Conservation (phyloP, 129 eudicot species). For the Daucus carota region DNA sequence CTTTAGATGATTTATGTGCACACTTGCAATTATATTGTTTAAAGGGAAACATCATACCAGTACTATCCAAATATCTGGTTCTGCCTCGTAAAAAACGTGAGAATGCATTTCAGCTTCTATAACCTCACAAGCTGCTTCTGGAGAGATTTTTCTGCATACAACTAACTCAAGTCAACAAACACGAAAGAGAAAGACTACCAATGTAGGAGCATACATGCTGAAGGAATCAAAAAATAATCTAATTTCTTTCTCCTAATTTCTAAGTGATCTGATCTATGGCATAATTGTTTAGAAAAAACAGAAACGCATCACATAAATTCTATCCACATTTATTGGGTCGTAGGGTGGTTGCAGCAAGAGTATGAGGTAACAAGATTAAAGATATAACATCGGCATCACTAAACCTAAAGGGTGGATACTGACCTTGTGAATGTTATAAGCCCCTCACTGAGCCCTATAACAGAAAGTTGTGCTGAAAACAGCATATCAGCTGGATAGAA, state of each 20-base stretch:
- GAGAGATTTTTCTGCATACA: constrained; percentile 76
- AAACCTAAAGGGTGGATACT: neutral
- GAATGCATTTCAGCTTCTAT: constrained; percentile 96
- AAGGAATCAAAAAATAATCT: neutral
- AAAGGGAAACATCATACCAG: constrained; percentile 44
- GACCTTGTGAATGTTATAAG: constrained; percentile 96
- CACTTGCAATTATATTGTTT: neutral
- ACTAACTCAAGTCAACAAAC: constrained; percentile 8
- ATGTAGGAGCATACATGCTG: neutral
- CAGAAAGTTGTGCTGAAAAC: constrained; percentile 73
- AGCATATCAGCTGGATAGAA: constrained; percentile 83
- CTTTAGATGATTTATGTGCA: neutral
- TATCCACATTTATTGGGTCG: neutral
- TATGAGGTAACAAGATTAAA: neutral
- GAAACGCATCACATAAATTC: neutral
- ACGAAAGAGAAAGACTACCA: neutral
- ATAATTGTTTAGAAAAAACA: neutral
- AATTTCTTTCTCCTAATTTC: neutral
- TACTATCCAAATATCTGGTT: constrained; percentile 99
- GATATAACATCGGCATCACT: neutral
- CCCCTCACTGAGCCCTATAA: constrained; percentile 96
- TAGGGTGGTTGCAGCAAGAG: neutral
- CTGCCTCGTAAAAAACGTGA: constrained; percentile 89
- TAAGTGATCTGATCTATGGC: neutral
- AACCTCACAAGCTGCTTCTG: constrained; percentile 96